phyloP scores from a whole-genome alignment of 306 rosid species.

The Rubus idaeus region DNA sequence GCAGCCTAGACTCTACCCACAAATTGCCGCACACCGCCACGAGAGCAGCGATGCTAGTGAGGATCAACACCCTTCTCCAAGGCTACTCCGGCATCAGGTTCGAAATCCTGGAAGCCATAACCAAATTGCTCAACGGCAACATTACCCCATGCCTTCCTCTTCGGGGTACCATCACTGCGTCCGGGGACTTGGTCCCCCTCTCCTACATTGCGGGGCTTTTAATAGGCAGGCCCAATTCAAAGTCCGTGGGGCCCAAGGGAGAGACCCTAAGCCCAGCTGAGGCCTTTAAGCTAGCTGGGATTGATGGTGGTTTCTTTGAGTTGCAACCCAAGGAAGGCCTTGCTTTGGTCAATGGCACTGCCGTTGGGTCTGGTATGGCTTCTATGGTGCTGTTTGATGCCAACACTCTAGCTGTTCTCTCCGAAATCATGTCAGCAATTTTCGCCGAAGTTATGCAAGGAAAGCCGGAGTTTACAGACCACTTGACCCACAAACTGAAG shows the following conservation, averaged over 20 bases:
- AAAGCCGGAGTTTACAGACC: conserved; percentile 83
- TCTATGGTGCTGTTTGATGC: conserved; percentile 78
- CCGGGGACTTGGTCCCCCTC: conserved; percentile 85
- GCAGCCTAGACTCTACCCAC: conserved; percentile 52
- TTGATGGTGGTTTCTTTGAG: conserved; percentile 67
- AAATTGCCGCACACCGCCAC: conserved; percentile 67
- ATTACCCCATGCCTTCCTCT: conserved; percentile 83
- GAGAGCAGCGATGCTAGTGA: conserved; percentile 87
- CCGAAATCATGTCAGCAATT: conserved; percentile 67
- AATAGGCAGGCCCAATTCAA: conserved; percentile 75
- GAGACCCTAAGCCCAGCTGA: conserved; percentile 51
- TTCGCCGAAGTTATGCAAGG: conserved; percentile 95
- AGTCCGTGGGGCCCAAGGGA: conserved; percentile 68
- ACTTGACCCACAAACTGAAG: conserved; percentile 79
- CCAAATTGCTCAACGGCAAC: conserved; percentile 67
- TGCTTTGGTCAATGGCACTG: conserved; percentile 89
- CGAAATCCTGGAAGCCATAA: conserved; percentile 73
- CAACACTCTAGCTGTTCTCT: conserved; percentile 55
- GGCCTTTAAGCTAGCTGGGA: conserved; percentile 66
- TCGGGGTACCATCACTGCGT: conserved; percentile 77
- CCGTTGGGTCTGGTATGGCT: conserved; percentile 91
- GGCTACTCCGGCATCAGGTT: conserved; percentile 91
- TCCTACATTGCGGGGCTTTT: conserved; percentile 83
- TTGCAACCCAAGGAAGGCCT: conserved; percentile 90
- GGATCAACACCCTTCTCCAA: conserved; percentile 89